Conservation (phyloP, 495 filamentous ascomycete species). For the Antarctomyces pellizariae region DNA sequence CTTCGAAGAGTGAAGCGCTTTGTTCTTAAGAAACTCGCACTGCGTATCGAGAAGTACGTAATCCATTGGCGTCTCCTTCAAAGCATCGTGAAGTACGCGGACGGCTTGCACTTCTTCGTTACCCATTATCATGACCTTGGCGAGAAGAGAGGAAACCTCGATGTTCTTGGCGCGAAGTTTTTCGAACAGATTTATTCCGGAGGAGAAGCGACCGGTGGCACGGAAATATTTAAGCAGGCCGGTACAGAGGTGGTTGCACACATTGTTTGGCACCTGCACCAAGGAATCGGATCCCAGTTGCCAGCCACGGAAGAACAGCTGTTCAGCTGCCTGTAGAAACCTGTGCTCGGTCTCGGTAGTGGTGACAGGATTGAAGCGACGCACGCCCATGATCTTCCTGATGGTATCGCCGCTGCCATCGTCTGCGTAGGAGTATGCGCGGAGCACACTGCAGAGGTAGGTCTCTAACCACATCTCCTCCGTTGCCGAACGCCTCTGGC, state of each 20-base stretch:
- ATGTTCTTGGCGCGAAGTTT: constrained; percentile 78
- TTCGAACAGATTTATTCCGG: constrained; percentile 93
- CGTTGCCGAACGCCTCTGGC: constrained; percentile 75
- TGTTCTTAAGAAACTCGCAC: constrained; percentile 74
- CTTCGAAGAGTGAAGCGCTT: constrained; percentile 30
- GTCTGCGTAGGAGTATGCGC: constrained; percentile 91
- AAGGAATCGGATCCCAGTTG: constrained; percentile 92
- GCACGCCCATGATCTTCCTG: constrained; percentile 77
- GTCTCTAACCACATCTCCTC: constrained; percentile 94
- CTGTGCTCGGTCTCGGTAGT: constrained; percentile 93
- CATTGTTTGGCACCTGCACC: constrained; percentile 89
- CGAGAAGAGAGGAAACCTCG: constrained; percentile 80
- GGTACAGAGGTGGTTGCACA: constrained; percentile 83
- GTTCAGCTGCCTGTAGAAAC: constrained; percentile 86
- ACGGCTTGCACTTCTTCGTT: constrained; percentile 94
- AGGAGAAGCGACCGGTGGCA: constrained; percentile 84
- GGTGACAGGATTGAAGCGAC: constrained; percentile 90
- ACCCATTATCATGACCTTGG: constrained; percentile 71
- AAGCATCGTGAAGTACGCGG: constrained; percentile 60
- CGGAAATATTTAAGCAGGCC: constrained; percentile 92
- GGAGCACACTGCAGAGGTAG: constrained; percentile 77
- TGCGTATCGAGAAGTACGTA: constrained; percentile 85
- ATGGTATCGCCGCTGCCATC: constrained; percentile 80
- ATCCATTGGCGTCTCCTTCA: constrained; percentile 86
- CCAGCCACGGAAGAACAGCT: constrained; percentile 85